phyloP scores from a whole-genome alignment of 371 early-diverging fungal genomes.

The Haplosporangium sp. region DNA sequence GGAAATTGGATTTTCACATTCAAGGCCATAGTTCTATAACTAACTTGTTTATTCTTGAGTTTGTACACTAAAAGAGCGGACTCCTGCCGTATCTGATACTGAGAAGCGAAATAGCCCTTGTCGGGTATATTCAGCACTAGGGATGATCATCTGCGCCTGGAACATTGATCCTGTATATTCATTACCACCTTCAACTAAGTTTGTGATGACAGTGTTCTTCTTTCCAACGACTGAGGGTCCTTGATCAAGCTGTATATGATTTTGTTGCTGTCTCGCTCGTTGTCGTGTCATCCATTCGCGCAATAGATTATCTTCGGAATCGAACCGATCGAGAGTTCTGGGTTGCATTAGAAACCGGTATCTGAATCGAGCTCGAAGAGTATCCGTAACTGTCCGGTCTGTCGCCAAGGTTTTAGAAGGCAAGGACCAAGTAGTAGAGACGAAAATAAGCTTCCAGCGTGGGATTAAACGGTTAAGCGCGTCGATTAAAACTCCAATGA shows the following conservation, averaged over 20 bases:
- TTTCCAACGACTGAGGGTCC: not conserved
- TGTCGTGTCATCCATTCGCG: slow-evolving; percentile 14
- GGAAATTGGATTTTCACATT: too few species aligned
- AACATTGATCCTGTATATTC: slow-evolving; percentile 19
- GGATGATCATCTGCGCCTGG: slow-evolving; percentile 47
- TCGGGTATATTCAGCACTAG: not conserved
- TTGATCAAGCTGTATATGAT: not conserved
- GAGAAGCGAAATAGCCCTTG: slow-evolving; percentile 45
- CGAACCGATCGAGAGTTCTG: slow-evolving; percentile 18
- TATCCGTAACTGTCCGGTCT: slow-evolving; percentile 35
- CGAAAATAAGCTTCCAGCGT: slow-evolving; percentile 32
- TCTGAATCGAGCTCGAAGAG: slow-evolving; percentile 20
- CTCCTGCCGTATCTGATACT: slow-evolving; percentile 26
- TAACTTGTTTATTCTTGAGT: not conserved
- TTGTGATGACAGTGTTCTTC: not conserved
- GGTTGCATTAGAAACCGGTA: slow-evolving; percentile 48
- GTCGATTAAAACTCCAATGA: slow-evolving; percentile 20
- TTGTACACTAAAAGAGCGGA: slow-evolving; percentile 23
- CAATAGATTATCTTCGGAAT: slow-evolving; percentile 16
- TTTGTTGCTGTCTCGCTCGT: not conserved
- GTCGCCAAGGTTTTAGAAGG: slow-evolving; percentile 5
- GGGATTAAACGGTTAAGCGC: slow-evolving; percentile 25
- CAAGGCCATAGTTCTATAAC: not conserved
- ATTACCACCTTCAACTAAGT: not conserved
- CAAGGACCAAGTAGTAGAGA: slow-evolving; percentile 37